Conservation (phyloP, 1,284 basidiomycete genomes). For the Clitocybe nebularis region DNA sequence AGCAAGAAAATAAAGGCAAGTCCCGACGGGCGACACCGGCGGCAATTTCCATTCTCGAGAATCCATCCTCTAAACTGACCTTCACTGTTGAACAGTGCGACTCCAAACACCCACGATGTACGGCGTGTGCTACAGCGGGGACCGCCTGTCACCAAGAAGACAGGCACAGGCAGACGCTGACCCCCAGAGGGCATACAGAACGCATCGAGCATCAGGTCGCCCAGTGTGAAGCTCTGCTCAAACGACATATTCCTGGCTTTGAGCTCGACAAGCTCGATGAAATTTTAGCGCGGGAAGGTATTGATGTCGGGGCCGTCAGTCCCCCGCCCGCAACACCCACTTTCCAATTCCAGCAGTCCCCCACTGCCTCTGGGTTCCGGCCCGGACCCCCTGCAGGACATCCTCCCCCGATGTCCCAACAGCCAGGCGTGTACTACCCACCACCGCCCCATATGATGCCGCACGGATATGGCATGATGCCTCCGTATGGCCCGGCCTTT, state of each 20-base stretch:
- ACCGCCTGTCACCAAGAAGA: constrained; percentile 80
- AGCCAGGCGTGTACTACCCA: constrained; percentile 33
- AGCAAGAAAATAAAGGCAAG: constrained; percentile 92
- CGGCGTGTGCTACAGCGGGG: constrained; percentile 74
- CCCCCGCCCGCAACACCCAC: constrained; percentile 23
- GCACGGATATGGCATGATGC: constrained; percentile 30
- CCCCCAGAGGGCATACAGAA: constrained; percentile 75
- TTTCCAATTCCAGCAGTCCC: constrained; percentile 36
- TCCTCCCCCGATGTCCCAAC: constrained; percentile 27
- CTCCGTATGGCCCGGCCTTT: constrained; percentile 40
- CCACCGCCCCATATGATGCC: constrained; percentile 33
- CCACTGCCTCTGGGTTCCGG: constrained; percentile 22
- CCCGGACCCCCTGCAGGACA: constrained; percentile 24
- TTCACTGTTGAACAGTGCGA: constrained; percentile 59
- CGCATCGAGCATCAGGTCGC: constrained; percentile 71
- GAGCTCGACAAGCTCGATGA: constrained; percentile 63
- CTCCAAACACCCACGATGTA: constrained; percentile 80
- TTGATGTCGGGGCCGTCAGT: constrained; percentile 42
- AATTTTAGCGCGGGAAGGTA: constrained; percentile 58
- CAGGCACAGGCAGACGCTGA: constrained; percentile 76
- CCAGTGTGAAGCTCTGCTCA: constrained; percentile 71
- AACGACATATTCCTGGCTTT: constrained; percentile 64
- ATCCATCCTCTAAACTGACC: constrained; percentile 15
- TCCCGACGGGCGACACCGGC: constrained; percentile 80
- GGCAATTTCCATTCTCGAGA: constrained; percentile 60